Base-by-base conservation (phyloP, 140 eudicot genomes). In the Cichorium intybus region DNA sequence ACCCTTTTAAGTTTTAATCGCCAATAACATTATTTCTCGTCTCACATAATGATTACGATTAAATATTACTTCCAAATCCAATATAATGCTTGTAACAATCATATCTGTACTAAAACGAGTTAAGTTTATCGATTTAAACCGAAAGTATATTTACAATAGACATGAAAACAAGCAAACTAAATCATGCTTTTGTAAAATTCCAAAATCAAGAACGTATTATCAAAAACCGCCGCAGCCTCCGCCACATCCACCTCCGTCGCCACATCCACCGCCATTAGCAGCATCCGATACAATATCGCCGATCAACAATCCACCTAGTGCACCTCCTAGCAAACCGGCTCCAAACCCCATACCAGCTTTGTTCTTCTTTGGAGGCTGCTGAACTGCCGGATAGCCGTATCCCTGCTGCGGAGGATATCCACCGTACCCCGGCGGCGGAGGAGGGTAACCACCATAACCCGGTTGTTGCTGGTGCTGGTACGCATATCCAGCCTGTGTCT, bases 321-420 rank as follows among this genome's bases (percentile, higher is more conserved):
- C 84, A 24, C 77, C 82, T 11, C 72, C 79, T 59, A 72, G 53
- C 54, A 77, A 55, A 6, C 75, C 75, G n/a, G 77, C 80, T 1
- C 81, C 80, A 7, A 74, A 8, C 7, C 72, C 84, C 51, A 70
- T 69, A 18, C 75, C 60, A 8, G 59, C 2, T 11, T 80, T 80
- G n/a, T 75, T 77, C 81, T 75, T 83, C 76, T 68, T 83, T 1
- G 26, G 46, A 39, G 80, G 81, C 34, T 64, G 56, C 8, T 76
- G 79, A 22, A 27, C 75, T 4, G 80, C 72, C 12, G 80, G 72
- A 31, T 53, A 60, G 4, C 78, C 83, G 45, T 50, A 73, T 0
- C 81, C 53, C n/a, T 56, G 62, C 3, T 56, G 24, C 50, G 15
- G 52, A 15, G 78, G 81, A 51, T 68, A 68, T 1, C 70, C 76